Evolutionary conservation across 1,139 yeast genomes (phyloP).

Genomic region (Debaryomyces coudertii): DNA sequence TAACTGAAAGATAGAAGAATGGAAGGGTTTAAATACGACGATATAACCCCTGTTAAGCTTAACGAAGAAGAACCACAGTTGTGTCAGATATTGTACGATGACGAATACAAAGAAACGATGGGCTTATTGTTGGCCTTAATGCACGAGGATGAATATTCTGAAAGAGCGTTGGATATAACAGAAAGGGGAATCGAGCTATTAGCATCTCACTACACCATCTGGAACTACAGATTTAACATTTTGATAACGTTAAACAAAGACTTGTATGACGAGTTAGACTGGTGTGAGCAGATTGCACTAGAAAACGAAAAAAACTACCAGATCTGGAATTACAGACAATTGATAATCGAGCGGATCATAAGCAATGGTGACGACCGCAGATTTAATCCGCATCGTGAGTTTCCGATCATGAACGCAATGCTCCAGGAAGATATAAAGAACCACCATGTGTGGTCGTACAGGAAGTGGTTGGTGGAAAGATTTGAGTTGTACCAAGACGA

Average conservation of each 20-base stretch:
- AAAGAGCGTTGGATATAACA: slow-evolving; percentile 71
- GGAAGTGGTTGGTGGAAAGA: slow-evolving; percentile 73
- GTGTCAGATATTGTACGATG: slow-evolving; percentile 77
- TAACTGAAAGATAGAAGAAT: background rate
- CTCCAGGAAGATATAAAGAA: slow-evolving; percentile 80
- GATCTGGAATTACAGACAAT: slow-evolving; percentile 90
- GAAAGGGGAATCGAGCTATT: slow-evolving; percentile 62
- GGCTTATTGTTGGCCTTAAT: slow-evolving; percentile 66
- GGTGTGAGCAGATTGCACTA: slow-evolving; percentile 79
- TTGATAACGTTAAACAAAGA: slow-evolving; percentile 43
- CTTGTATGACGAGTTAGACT: slow-evolving; percentile 58
- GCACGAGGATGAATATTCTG: slow-evolving; percentile 62
- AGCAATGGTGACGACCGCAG: slow-evolving; percentile 16
- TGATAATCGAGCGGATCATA: slow-evolving; percentile 46
- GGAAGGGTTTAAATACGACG: slow-evolving; percentile 33
- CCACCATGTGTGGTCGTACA: slow-evolving; percentile 95
- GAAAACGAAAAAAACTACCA: slow-evolving; percentile 90
- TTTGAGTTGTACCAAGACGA: slow-evolving; percentile 48
- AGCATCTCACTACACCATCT: slow-evolving; percentile 91
- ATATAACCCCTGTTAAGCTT: slow-evolving; percentile 43
- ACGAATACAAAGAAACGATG: slow-evolving; percentile 65
- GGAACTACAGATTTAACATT: slow-evolving; percentile 76
- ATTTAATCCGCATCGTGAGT: slow-evolving; percentile 58
- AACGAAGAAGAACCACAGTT: slow-evolving; percentile 55
- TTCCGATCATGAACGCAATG: slow-evolving; percentile 65